Evolutionary conservation across 1,284 basidiomycete species (phyloP).

Genomic region (Sporisorium exsertum): DNA sequence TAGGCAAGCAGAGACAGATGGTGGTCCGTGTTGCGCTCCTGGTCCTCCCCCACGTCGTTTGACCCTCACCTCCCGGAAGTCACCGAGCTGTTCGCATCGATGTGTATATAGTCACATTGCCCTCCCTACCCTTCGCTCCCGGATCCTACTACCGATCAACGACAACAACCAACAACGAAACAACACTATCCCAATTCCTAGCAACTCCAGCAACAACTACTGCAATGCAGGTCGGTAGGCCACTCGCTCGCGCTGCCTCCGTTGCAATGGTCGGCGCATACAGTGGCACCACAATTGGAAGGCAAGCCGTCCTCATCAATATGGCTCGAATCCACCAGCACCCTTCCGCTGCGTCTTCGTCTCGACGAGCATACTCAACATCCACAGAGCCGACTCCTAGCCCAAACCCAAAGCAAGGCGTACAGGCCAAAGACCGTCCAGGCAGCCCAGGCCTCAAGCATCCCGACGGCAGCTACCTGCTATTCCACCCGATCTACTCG

Average conservation of each 20-base stretch:
- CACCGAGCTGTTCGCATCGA: neutral
- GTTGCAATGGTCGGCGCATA: neutral
- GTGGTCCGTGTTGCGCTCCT: too few species aligned
- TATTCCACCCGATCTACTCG: conserved; percentile 54
- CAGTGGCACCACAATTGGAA: neutral
- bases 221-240: conserved; percentile 3
- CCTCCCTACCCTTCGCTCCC: neutral
- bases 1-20: too few species aligned
- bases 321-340: neutral
- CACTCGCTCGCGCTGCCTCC: neutral
- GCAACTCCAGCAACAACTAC: neutral
- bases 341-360: neutral
- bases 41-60: too few species aligned
- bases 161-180: too few species aligned
- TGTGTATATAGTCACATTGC: too few species aligned
- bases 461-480: conserved; percentile 43
- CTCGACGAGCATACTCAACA: conserved; percentile 7
- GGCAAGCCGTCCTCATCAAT: neutral
- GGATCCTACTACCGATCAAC: neutral
- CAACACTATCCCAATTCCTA: neutral
- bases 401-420: conserved; percentile 13
- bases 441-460: conserved; percentile 24
- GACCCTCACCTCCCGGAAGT: neutral
- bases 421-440: conserved; percentile 34
- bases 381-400: neutral